Conservation (phyloP, 306 rosid genomes). For the Citrullus amarus region DNA sequence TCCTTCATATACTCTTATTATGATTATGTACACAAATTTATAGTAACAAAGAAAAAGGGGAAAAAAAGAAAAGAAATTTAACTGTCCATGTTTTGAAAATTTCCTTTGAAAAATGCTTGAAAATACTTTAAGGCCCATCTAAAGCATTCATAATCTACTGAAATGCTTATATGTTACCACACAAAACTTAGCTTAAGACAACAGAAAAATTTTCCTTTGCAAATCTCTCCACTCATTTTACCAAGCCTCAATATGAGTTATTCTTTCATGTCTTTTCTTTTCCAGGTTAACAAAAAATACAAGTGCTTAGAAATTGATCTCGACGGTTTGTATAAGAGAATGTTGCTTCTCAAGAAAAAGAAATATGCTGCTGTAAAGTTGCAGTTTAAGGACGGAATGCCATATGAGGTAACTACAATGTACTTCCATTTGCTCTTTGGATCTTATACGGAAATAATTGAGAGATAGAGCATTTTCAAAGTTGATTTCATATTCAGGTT, state of each 20-base stretch:
- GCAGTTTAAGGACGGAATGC: constrained; percentile 51
- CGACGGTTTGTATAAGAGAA: constrained; percentile 91
- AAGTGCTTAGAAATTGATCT: constrained; percentile 88
- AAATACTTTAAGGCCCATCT: background rate
- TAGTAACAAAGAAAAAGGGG: background rate
- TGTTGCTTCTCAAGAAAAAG: constrained; percentile 96
- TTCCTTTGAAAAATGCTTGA: background rate
- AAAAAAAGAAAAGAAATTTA: background rate
- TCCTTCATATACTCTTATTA: background rate
- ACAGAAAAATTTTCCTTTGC: background rate
- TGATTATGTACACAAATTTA: background rate
- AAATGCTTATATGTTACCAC: background rate
- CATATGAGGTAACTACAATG: constrained; percentile 55
- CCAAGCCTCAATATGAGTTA: background rate
- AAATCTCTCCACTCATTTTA: constrained; percentile 6
- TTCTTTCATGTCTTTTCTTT: constrained; percentile 19
- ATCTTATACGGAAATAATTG: background rate
- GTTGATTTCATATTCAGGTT: constrained; percentile 35
- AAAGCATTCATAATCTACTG: background rate
- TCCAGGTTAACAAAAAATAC: constrained; percentile 87
- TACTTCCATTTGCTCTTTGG: background rate
- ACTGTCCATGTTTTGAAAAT: background rate
- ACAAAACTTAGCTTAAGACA: background rate
- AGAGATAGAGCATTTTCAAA: constrained; percentile 7
- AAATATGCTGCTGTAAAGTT: constrained; percentile 89